A percentile compares a stretch with the other conserved stretches of the same genome.
phyloP scores from a whole-genome alignment of 73 alveolate species.

The Paraurostyla sp. region DNA sequence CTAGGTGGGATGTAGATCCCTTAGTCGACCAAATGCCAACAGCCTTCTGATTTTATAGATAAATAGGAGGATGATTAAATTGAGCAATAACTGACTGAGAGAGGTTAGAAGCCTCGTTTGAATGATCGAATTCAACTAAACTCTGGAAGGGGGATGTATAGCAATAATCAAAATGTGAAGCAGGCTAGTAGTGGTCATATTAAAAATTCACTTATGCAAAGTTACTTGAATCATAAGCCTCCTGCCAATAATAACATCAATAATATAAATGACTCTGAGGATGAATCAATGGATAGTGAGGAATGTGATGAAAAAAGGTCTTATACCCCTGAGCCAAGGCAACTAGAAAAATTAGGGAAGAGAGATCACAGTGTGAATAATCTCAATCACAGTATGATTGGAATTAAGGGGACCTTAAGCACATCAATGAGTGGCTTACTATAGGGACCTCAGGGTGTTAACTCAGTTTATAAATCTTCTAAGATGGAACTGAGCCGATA shows the following conservation, averaged over 20 bases:
- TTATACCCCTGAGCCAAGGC: conserved; percentile 59
- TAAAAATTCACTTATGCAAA: background rate
- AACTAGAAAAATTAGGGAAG: background rate
- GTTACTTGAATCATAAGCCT: background rate
- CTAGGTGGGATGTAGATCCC: background rate
- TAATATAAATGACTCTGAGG: conserved; percentile 14
- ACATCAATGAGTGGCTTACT: conserved; percentile 21
- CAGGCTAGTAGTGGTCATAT: background rate
- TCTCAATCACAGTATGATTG: conserved; percentile 48
- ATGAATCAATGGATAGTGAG: conserved; percentile 25
- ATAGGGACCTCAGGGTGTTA: background rate
- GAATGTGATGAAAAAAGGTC: conserved; percentile 62
- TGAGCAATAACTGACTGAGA: too few relatives aligned
- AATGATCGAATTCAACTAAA: too few relatives aligned
- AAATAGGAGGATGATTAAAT: too few relatives aligned
- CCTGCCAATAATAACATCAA: background rate
- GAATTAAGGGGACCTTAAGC: conserved; percentile 3
- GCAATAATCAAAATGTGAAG: background rate
- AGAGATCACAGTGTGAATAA: conserved; percentile 10
- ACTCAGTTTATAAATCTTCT: conserved; percentile 54
- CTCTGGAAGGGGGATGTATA: too few relatives aligned
- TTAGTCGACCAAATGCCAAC: background rate
- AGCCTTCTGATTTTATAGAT: too few relatives aligned
- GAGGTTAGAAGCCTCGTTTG: too few relatives aligned
- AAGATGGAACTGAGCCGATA: conserved; percentile 40